phyloP scores from a whole-genome alignment of 2,329 filamentous ascomycete species.

The Aspergillus unguis region DNA sequence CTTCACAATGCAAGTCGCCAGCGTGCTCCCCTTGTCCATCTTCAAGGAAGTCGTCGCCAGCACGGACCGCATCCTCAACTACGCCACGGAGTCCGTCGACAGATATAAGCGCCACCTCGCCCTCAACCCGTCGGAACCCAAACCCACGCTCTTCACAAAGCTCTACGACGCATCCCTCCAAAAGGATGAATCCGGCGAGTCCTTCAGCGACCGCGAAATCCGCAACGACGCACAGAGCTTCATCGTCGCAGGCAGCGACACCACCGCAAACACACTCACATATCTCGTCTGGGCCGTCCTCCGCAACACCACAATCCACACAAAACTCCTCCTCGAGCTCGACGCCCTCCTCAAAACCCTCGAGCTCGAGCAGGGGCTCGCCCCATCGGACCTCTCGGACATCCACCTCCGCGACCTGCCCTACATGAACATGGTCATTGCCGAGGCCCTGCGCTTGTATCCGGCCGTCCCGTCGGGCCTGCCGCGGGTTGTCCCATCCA shows the following conservation, averaged over 20 bases:
- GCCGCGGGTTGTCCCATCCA: constrained; percentile 50
- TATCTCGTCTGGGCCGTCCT: constrained; percentile 36
- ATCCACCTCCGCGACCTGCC: constrained; percentile 51
- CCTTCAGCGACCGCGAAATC: constrained; percentile 36
- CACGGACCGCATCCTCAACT: constrained; percentile 20
- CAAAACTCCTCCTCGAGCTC: constrained; percentile 21
- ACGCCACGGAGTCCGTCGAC: constrained; percentile 24
- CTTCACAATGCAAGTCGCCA: constrained; percentile 17
- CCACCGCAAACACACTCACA: constrained; percentile 50
- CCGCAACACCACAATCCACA: constrained; percentile 12
- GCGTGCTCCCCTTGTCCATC: constrained; percentile 22
- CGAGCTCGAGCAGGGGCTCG: not conserved
- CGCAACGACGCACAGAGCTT: constrained; percentile 41
- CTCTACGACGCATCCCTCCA: constrained; percentile 15
- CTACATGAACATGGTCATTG: constrained; percentile 56
- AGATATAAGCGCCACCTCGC: constrained; percentile 23
- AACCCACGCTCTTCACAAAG: constrained; percentile 29
- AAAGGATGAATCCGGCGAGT: constrained; percentile 16
- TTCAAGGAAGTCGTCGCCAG: constrained; percentile 20
- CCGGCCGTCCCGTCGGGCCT: constrained; percentile 56
- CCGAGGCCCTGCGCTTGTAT: constrained; percentile 57
- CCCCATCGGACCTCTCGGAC: constrained; percentile 15
- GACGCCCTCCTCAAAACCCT: not conserved
- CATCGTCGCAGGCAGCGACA: constrained; percentile 53
- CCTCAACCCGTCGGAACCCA: constrained; percentile 14